phyloP scores from a whole-genome alignment of 257 asterid genomes.

The Haberlea rhodopensis region DNA sequence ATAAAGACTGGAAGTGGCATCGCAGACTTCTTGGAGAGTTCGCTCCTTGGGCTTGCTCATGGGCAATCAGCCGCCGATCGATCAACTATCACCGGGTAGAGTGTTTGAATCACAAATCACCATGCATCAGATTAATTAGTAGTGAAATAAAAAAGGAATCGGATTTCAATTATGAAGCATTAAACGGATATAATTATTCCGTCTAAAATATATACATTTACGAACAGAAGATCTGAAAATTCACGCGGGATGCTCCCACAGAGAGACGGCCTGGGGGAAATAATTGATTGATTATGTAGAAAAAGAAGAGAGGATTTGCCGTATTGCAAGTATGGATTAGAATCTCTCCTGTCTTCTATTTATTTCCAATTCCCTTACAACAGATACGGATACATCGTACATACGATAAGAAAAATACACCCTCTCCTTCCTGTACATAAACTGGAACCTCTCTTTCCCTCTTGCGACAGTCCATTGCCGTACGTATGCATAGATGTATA shows the following conservation, averaged over 20 bases:
- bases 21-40: constrained; percentile 50
- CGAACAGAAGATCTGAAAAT: constrained; percentile 27
- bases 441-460: not conserved
- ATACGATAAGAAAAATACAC: not conserved
- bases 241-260: not conserved
- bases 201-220: not conserved
- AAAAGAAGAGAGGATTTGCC: constrained; percentile 8
- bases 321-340: not conserved
- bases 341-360: not conserved
- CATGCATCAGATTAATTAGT: constrained; percentile 15
- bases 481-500: not conserved
- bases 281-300: constrained; percentile 11
- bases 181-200: not conserved
- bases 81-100: constrained; percentile 43
- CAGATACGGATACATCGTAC: too few species aligned
- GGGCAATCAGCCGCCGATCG: constrained; percentile 38
- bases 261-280: constrained; percentile 20
- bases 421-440: not conserved
- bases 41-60: constrained; percentile 54
- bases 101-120: constrained; percentile 18
- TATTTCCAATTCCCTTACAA: not conserved
- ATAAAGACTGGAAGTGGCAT: constrained; percentile 48
- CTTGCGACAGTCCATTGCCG: not conserved
- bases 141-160: not conserved
- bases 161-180: not conserved